phyloP scores from a whole-genome alignment of 768 basidiomycete species.

The Suillus subluteus region DNA sequence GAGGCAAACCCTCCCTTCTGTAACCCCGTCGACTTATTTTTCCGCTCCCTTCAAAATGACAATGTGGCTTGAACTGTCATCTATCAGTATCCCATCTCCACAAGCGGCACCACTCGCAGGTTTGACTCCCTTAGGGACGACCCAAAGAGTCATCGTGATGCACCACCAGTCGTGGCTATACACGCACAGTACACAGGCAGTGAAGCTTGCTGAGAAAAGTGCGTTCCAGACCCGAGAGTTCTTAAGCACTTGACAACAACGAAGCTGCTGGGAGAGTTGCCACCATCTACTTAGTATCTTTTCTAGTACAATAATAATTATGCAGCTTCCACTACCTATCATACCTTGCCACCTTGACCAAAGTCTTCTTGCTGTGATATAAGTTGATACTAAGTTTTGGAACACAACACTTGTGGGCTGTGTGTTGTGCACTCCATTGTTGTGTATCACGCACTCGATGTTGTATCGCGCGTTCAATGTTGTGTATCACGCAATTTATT shows the following conservation, averaged over 20 bases:
- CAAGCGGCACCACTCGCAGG: constrained; percentile 28
- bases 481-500: no score
- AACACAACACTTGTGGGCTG: no score
- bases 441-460: no score
- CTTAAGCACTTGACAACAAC: constrained; percentile 38
- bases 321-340: no score
- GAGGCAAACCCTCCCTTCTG: constrained; percentile 36
- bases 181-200: constrained; percentile 23
- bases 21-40: constrained; percentile 31
- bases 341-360: no score
- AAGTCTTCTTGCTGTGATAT: no score
- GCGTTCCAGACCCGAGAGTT: constrained; percentile 29
- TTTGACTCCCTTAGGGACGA: constrained; percentile 26
- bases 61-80: constrained; percentile 18
- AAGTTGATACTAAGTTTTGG: no score
- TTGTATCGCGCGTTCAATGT: no score
- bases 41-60: constrained; percentile 34
- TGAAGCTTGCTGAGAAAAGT: constrained; percentile 33
- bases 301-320: no score
- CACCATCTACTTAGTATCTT: no score
- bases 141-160: no score
- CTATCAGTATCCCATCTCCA: constrained; percentile 34
- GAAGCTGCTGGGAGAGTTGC: constrained; percentile 29
- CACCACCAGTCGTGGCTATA: constrained; percentile 20
- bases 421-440: no score